Conservation (phyloP, 345 rosid genomes). For the Tarenaya hassleriana region DNA sequence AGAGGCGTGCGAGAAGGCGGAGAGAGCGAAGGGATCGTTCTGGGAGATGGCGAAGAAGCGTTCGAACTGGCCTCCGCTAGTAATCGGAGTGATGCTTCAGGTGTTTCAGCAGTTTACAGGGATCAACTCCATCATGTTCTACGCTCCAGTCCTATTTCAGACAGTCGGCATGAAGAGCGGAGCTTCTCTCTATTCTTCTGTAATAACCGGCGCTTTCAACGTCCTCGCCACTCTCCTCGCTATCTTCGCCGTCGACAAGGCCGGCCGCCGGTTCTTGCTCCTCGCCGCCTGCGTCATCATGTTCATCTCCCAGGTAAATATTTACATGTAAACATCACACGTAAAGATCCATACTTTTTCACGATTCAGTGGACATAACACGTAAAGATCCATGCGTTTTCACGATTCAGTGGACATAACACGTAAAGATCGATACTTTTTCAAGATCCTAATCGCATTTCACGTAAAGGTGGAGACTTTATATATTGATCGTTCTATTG, state of each 20-base stretch:
- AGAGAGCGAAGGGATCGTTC: slow-evolving; percentile 41
- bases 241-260: slow-evolving; percentile 55
- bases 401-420: too few species aligned
- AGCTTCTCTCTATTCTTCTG: slow-evolving; percentile 54
- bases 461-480: too few species aligned
- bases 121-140: slow-evolving; percentile 68
- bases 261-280: slow-evolving; percentile 69
- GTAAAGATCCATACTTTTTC: not conserved
- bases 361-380: not conserved
- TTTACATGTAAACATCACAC: not conserved
- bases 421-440: too few species aligned
- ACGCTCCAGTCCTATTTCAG: slow-evolving; percentile 69
- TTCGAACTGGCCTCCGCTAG: slow-evolving; percentile 64
- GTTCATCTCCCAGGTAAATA: slow-evolving; percentile 57
- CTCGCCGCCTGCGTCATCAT: slow-evolving; percentile 55
- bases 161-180: slow-evolving; percentile 70
- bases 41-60: slow-evolving; percentile 53
- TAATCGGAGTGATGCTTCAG: slow-evolving; percentile 60
- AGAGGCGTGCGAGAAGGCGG: slow-evolving; percentile 41
- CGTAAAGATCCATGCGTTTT: not conserved
- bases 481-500: too few species aligned
- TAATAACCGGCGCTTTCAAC: slow-evolving; percentile 65
- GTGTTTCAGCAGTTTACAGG: slow-evolving; percentile 81
- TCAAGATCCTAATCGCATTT: too few species aligned
- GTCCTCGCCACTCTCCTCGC: slow-evolving; percentile 57